These are phyloP conservation scores for Claviceps pazoutovae DNA, from an alignment of 2,329 filamentous ascomycete genomes.

Conservation along the genomic window DNA sequence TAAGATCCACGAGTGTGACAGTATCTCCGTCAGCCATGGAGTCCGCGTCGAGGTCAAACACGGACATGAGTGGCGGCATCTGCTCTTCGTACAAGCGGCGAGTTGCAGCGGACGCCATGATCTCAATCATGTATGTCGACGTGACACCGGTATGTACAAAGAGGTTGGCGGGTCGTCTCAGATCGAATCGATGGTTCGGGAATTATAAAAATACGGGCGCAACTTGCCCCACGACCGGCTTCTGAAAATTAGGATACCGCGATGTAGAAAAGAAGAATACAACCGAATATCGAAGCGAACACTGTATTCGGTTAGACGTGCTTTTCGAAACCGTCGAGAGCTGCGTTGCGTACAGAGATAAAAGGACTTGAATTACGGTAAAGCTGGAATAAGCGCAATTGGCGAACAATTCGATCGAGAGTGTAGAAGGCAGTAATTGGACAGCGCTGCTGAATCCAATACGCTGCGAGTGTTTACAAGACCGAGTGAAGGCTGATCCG, in stretches of 20 bases:
- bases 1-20: constrained; percentile 40
- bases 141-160: background rate
- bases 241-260: background rate
- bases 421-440: constrained; percentile 15
- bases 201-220: background rate
- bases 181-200: background rate
- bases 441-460: constrained; percentile 42
- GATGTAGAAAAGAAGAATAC: background rate
- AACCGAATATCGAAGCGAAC: background rate
- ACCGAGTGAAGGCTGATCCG: constrained; percentile 9
- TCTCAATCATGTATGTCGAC: constrained; percentile 12
- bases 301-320: background rate
- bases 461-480: constrained; percentile 9
- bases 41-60: constrained; percentile 52
- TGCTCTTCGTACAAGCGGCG: constrained; percentile 52
- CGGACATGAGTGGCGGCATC: constrained; percentile 64
- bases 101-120: constrained; percentile 48
- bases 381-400: constrained; percentile 4
- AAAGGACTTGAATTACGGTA: background rate
- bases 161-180: background rate
- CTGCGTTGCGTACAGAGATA: background rate
- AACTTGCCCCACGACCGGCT: background rate
- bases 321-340: background rate
- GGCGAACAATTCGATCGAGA: constrained; percentile 5
- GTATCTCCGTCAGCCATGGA: constrained; percentile 38